Evolutionary conservation across 2,329 filamentous ascomycete genomes (phyloP).

Genomic region (Sordariomycetes sp.): DNA sequence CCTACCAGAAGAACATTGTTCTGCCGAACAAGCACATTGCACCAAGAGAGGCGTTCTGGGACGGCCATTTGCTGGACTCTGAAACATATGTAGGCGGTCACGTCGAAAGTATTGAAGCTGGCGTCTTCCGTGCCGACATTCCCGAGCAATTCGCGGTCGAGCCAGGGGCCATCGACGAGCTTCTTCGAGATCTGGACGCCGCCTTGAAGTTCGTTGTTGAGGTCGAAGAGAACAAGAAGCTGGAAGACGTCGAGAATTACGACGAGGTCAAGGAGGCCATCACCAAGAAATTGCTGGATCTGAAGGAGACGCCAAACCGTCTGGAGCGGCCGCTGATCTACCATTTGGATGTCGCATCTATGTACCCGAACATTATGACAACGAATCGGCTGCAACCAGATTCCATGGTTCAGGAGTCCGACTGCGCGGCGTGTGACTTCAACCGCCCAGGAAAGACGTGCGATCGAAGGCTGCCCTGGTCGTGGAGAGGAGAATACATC

Average conservation of each 20-base stretch:
- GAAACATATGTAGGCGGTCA: conserved; percentile 98
- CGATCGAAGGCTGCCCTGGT: conserved; percentile 88
- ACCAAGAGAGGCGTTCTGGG: conserved; percentile 89
- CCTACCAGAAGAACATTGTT: conserved; percentile 84
- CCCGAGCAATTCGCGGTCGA: conserved; percentile 93
- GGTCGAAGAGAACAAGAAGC: conserved; percentile 73
- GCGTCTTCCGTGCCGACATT: conserved; percentile 93
- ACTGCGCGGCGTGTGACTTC: conserved; percentile 97
- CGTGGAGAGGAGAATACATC: conserved; percentile 95
- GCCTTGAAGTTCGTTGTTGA: conserved; percentile 82
- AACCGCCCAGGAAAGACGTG: conserved; percentile 96
- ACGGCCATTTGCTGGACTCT: conserved; percentile 90
- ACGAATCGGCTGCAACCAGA: conserved; percentile 96
- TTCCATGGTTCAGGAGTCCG: conserved; percentile 96
- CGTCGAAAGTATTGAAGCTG: conserved; percentile 97
- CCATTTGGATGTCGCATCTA: conserved; percentile 95
- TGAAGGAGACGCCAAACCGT: conserved; percentile 78
- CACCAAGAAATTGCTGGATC: conserved; percentile 53
- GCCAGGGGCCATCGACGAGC: conserved; percentile 77
- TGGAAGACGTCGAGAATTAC: conserved; percentile 74
- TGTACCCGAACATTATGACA: conserved; percentile 99
- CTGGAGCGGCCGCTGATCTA: conserved; percentile 87
- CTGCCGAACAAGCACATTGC: conserved; percentile 93
- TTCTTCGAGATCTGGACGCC: conserved; percentile 76
- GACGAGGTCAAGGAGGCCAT: conserved; percentile 82